Evolutionary conservation across 1,284 basidiomycete genomes (phyloP), one percentile per base, ranked within the genome.

Genomic region (Amylostereum chailletii): DNA sequence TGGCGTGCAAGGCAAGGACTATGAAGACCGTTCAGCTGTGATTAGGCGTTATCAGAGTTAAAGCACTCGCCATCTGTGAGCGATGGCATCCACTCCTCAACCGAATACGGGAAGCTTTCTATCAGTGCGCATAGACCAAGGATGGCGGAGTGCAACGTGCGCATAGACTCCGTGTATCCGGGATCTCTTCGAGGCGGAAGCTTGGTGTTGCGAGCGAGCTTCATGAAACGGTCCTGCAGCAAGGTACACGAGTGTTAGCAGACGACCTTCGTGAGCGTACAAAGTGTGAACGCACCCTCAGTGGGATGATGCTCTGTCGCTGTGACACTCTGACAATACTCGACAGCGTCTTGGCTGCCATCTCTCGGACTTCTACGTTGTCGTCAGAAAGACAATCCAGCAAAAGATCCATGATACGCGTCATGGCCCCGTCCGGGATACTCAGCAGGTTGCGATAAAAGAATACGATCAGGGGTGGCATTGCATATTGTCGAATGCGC

Each of bases 321-420:
- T 97, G 93, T 8, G 93, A 95, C 62, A 93, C 96, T 55, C 95
- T 79, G 36, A 99, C 80, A 56, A 99, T 85, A 26, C 92, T 90
- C 19, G 90, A 88, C 34, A 99, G 71, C 39, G 91, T 89, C 69
- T 86, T 86, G 3, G 90, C 90, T n/a, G 92, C 90, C 76, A 90
- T 94, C 65, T 94, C 90, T 53, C 94, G 80, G 32, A 97, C 94
- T 69, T 97, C 94, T 47, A 94, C 84, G 61, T 95, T 95, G 61
- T 90, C 87, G 63, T 97, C 94, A 30, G 79, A 76, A 45, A 97
- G 71, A 62, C 94, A 94, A 46, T 86, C 81, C 31, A 91, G 75
- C 44, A 95, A 71, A 34, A 88, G 81, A 53, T 90, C 86, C 77
- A 92, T 83, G 55, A 91, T 79, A 57, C 75, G 79, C 30, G 76